A percentile compares a stretch with the other conserved stretches of the same genome.
These are phyloP conservation scores for Coccomyxa sp. DNA, from an alignment of 139 green algal species.

Conservation along the genomic window DNA sequence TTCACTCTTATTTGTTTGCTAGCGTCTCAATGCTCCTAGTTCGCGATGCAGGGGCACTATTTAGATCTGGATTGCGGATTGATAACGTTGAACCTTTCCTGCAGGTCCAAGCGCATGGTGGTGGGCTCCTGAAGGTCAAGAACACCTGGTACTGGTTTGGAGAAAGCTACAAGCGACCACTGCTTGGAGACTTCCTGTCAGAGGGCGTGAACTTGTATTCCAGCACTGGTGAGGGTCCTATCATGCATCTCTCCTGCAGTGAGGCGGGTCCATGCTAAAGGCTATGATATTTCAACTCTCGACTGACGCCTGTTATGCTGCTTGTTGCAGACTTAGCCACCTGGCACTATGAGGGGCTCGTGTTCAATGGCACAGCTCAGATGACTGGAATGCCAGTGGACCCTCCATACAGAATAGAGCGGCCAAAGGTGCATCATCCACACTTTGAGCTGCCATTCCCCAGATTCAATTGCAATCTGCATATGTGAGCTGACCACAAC, in stretches of 20 bases:
- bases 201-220: constrained; percentile 9
- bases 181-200: neutral
- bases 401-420: constrained; percentile 8
- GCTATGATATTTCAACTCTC: neutral
- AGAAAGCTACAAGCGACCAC: neutral
- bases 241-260: neutral
- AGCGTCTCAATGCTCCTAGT: too few species aligned
- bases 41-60: neutral
- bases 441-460: too few species aligned
- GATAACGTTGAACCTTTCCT: neutral
- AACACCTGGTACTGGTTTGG: neutral
- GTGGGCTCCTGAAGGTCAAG: neutral
- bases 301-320: too few species aligned
- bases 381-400: neutral
- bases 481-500: too few species aligned
- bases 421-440: constrained; percentile 20
- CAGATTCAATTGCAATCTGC: too few species aligned
- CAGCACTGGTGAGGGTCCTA: too few species aligned
- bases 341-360: constrained; percentile 9
- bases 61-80: neutral
- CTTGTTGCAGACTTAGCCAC: too few species aligned
- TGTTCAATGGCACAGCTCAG: constrained; percentile 6
- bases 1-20: neutral
- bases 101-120: constrained; percentile 13
- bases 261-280: neutral